A percentile compares a stretch with the other conserved stretches of the same genome.
Evolutionary conservation across 352 stramenopile species (phyloP).

Genomic region (Phytopythium oedochilum): DNA sequence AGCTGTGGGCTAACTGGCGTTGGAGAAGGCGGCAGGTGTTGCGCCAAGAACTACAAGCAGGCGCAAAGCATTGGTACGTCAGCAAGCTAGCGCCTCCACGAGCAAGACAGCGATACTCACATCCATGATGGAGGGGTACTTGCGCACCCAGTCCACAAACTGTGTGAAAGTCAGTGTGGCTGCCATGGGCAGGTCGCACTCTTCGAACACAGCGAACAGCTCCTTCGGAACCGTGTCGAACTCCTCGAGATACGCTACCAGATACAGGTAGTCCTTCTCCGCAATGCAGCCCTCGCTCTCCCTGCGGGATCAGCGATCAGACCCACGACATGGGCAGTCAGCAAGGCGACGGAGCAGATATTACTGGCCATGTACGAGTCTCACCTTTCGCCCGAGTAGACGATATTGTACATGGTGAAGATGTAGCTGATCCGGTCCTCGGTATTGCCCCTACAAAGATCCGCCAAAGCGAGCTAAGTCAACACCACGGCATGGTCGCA

Average conservation of each 20-base stretch:
- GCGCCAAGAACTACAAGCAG: conserved; percentile 2
- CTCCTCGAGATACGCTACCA: conserved; percentile 62
- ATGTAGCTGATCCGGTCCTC: conserved; percentile 87
- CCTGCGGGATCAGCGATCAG: conserved; percentile 7
- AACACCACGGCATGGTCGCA: not conserved
- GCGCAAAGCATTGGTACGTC: conserved; percentile 30
- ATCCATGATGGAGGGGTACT: conserved; percentile 61
- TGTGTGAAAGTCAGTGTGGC: conserved; percentile 49
- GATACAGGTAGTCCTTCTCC: conserved; percentile 64
- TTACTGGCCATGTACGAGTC: not conserved
- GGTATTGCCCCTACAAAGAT: conserved; percentile 58
- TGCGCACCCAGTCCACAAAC: conserved; percentile 74
- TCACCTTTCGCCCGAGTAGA: conserved; percentile 63
- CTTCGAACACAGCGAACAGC: conserved; percentile 71
- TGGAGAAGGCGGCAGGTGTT: conserved; percentile 26
- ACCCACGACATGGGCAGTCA: not conserved
- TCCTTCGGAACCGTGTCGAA: conserved; percentile 69
- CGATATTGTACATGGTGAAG: conserved; percentile 83
- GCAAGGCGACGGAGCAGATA: not conserved
- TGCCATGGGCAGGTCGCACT: conserved; percentile 53
- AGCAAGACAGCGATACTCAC: conserved; percentile 20
- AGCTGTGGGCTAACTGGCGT: conserved; percentile 24
- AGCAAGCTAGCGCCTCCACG: not conserved
- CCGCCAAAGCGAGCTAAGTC: conserved; percentile 3
- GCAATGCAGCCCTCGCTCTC: conserved; percentile 54